phyloP scores from a whole-genome alignment of 345 rosid genomes.

The Trapa bicornis region DNA sequence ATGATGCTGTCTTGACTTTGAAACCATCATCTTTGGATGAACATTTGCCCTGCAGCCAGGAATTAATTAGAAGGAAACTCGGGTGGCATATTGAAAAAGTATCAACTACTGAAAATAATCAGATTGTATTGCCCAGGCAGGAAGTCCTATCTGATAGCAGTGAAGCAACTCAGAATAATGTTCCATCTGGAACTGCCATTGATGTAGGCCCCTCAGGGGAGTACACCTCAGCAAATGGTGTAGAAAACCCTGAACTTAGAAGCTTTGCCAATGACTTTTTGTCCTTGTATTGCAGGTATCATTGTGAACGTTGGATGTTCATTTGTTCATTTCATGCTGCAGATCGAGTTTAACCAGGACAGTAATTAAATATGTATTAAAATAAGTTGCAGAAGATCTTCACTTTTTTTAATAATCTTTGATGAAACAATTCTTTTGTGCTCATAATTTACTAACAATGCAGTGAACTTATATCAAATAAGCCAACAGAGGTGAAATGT shows the following conservation, averaged over 20 bases:
- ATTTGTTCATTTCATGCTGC: not conserved
- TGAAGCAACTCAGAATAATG: constrained; percentile 21
- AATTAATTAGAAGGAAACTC: constrained; percentile 35
- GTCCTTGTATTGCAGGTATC: constrained; percentile 89
- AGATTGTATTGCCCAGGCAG: constrained; percentile 13
- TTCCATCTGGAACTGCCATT: constrained; percentile 21
- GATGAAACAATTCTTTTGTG: constrained; percentile 1
- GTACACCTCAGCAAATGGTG: constrained; percentile 16
- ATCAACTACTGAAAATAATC: constrained; percentile 20
- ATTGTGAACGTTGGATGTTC: constrained; percentile 5
- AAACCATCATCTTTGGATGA: constrained; percentile 9
- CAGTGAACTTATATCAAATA: constrained; percentile 55
- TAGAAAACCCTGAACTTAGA: constrained; percentile 39
- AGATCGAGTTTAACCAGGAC: not conserved
- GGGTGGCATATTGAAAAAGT: constrained; percentile 24
- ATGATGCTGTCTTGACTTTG: constrained; percentile 17
- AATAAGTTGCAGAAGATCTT: not conserved
- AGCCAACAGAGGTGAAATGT: constrained; percentile 28
- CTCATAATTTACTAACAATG: constrained; percentile 2
- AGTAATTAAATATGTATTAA: not conserved
- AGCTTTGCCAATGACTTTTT: constrained; percentile 70
- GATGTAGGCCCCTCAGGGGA: constrained; percentile 18
- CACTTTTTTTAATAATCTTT: not conserved
- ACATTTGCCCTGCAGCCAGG: constrained; percentile 22
- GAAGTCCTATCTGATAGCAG: constrained; percentile 10